Evolutionary conservation across 2,329 filamentous ascomycete species (phyloP).

Genomic region (Sporothrix variecibatus): DNA sequence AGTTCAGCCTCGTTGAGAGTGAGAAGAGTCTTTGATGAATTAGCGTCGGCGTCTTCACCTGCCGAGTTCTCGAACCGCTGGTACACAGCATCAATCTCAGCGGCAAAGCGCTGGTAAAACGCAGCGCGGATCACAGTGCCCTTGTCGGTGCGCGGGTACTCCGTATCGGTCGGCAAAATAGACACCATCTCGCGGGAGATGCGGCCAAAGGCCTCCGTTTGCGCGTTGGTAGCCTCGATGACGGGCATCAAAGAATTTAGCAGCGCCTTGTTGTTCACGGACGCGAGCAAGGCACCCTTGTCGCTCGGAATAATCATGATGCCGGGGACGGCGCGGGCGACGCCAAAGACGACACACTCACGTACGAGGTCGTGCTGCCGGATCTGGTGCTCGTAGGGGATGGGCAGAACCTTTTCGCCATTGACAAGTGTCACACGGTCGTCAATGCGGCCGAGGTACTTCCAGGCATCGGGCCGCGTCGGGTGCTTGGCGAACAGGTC

Average conservation of each 20-base stretch:
- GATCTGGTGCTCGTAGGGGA: slow-evolving; percentile 55
- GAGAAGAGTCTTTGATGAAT: not conserved
- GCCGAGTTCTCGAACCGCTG: slow-evolving; percentile 33
- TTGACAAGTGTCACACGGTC: slow-evolving; percentile 49
- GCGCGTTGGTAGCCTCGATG: slow-evolving; percentile 39
- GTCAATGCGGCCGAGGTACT: slow-evolving; percentile 42
- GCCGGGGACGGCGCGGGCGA: slow-evolving; percentile 48
- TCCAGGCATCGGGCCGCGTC: slow-evolving; percentile 40
- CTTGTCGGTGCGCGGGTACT: slow-evolving; percentile 55
- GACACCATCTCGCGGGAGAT: slow-evolving; percentile 53
- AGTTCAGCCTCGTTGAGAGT: slow-evolving; percentile 36
- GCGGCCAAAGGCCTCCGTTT: slow-evolving; percentile 38
- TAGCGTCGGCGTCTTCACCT: not conserved
- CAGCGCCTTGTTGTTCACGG: slow-evolving; percentile 45
- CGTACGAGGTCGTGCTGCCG: slow-evolving; percentile 47
- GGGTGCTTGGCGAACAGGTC: slow-evolving; percentile 44
- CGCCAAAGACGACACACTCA: slow-evolving; percentile 57
- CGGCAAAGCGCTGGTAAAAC: slow-evolving; percentile 48
- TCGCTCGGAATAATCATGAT: slow-evolving; percentile 47
- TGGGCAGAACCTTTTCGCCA: slow-evolving; percentile 51
- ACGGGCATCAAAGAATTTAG: slow-evolving; percentile 55
- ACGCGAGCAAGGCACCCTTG: slow-evolving; percentile 36
- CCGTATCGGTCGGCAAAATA: slow-evolving; percentile 46
- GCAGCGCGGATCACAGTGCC: slow-evolving; percentile 54
- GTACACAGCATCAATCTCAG: slow-evolving; percentile 47